A percentile compares a stretch with the other conserved stretches of the same genome.
These are phyloP conservation scores for Blastobotrys buckinghamii DNA, from an alignment of 1,139 yeast species.

Conservation along the genomic window DNA sequence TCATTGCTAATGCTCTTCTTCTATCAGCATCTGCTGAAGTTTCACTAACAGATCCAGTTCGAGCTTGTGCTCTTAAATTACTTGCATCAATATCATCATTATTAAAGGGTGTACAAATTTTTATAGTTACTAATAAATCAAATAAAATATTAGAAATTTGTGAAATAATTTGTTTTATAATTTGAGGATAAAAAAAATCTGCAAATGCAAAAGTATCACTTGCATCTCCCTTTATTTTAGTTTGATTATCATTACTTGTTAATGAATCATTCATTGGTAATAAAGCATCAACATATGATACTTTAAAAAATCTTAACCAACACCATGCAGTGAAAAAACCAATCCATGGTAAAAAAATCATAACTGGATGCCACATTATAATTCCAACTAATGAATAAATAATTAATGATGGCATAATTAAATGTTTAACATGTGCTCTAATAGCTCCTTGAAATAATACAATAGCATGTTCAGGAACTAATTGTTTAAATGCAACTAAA, in stretches of 20 bases:
- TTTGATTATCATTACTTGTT: slow-evolving; percentile 19
- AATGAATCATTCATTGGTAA: slow-evolving; percentile 27
- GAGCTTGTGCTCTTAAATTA: slow-evolving; percentile 49
- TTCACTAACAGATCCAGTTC: slow-evolving; percentile 12
- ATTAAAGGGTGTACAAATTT: slow-evolving; percentile 60
- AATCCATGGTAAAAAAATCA: slow-evolving; percentile 52
- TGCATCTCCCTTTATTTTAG: slow-evolving; percentile 68
- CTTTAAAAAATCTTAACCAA: slow-evolving; percentile 72
- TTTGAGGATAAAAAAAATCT: slow-evolving; percentile 67
- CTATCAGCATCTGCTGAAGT: slow-evolving; percentile 61
- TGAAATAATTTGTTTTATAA: slow-evolving; percentile 46
- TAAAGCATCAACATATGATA: slow-evolving; percentile 33
- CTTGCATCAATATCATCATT: slow-evolving; percentile 68
- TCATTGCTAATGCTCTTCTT: slow-evolving; percentile 78
- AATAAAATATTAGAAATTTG: slow-evolving; percentile 52
- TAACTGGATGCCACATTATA: slow-evolving; percentile 14
- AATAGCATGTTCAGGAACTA: slow-evolving; percentile 82
- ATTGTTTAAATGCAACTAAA: slow-evolving; percentile 79
- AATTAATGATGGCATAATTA: slow-evolving; percentile 57
- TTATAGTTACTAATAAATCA: slow-evolving; percentile 46
- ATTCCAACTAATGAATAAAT: slow-evolving; percentile 35
- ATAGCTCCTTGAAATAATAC: slow-evolving; percentile 57
- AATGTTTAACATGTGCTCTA: slow-evolving; percentile 59
- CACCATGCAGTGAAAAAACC: slow-evolving; percentile 68
- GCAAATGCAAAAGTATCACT: slow-evolving; percentile 82